Conservation (phyloP, 768 basidiomycete genomes). For the Trametes punicea region DNA sequence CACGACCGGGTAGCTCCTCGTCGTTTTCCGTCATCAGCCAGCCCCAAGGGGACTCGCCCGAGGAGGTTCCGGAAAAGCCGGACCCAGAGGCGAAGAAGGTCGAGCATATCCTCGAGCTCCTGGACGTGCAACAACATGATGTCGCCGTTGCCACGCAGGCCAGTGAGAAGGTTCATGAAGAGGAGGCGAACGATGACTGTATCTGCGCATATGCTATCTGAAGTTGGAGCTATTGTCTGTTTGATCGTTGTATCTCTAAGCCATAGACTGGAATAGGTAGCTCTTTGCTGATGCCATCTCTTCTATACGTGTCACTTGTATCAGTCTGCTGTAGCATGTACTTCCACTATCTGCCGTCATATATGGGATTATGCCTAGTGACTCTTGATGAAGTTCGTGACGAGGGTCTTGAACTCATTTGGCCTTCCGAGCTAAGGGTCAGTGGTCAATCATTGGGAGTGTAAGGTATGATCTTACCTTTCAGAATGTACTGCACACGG, state of each 20-base stretch:
- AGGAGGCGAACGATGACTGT: not conserved
- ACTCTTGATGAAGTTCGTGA: slow-evolving; percentile 30
- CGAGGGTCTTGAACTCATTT: slow-evolving; percentile 48
- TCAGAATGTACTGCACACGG: slow-evolving; percentile 71
- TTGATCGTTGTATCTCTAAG: not conserved
- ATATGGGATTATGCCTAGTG: not conserved
- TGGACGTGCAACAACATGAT: not conserved
- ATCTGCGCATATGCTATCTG: slow-evolving; percentile 13
- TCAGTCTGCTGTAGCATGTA: slow-evolving; percentile 5
- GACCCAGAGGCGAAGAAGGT: not conserved
- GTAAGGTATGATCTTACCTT: slow-evolving; percentile 36
- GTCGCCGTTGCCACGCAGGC: not conserved
- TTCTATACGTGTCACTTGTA: not conserved
- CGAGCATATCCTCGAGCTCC: slow-evolving; percentile 12
- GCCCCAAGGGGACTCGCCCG: not conserved
- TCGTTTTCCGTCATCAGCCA: slow-evolving; percentile 7
- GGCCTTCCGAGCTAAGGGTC: slow-evolving; percentile 35
- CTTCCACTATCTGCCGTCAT: not conserved
- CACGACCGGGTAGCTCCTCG: slow-evolving; percentile 7
- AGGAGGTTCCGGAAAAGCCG: not conserved
- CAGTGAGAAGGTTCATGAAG: not conserved
- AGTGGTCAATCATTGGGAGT: not conserved
- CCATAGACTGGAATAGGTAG: not conserved
- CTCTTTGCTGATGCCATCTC: not conserved
- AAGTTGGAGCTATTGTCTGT: not conserved